Evolutionary conservation across 1,139 yeast species (phyloP).

Genomic region (Suhomyces bokatorum): DNA sequence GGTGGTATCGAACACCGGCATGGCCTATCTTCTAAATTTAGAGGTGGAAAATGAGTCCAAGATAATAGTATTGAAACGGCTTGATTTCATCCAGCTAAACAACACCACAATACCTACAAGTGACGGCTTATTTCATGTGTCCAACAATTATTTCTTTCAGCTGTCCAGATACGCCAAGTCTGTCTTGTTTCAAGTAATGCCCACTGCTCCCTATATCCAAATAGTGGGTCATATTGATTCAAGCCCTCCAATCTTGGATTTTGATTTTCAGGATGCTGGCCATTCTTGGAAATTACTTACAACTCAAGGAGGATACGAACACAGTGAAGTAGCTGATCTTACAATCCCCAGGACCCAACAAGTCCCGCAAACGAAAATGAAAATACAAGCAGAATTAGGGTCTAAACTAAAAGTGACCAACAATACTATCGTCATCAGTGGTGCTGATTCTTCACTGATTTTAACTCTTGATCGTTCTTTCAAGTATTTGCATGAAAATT

Average conservation of each 20-base stretch:
- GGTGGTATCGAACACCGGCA: constrained; percentile 34
- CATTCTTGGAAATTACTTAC: constrained; percentile 21
- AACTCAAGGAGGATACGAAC: constrained; percentile 43
- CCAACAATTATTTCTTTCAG: constrained; percentile 32
- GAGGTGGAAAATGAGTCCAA: constrained; percentile 13
- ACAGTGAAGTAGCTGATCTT: constrained; percentile 32
- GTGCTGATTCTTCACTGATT: background rate
- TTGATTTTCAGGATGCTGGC: constrained; percentile 15
- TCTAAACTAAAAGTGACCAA: background rate
- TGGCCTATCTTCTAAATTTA: constrained; percentile 29
- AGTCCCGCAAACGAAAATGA: background rate
- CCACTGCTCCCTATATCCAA: constrained; percentile 30
- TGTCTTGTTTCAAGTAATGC: constrained; percentile 31
- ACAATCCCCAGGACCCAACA: background rate
- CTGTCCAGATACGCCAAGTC: constrained; percentile 38
- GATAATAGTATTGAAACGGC: constrained; percentile 18
- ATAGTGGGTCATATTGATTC: constrained; percentile 26
- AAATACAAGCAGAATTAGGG: background rate
- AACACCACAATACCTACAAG: constrained; percentile 28
- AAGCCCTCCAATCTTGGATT: constrained; percentile 40
- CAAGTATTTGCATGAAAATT: background rate
- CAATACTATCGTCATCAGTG: background rate
- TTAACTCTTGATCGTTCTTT: background rate
- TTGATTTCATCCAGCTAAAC: constrained; percentile 34
- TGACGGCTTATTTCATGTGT: constrained; percentile 29